phyloP scores from a whole-genome alignment of 306 rosid species.

The Cucurbita moschata region DNA sequence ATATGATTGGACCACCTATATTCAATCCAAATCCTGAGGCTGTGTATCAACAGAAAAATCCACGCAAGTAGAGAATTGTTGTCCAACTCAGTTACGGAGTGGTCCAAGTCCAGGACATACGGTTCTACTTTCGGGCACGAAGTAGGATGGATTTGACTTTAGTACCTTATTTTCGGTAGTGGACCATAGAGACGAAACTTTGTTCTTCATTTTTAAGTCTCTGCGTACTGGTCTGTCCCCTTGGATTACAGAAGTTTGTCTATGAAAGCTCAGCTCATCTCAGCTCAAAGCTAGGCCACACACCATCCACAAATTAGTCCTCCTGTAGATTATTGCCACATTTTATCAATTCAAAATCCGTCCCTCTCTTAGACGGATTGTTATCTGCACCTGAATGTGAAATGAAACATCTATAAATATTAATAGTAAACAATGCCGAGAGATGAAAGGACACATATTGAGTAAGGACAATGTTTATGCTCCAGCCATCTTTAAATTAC shows the following conservation, averaged over 20 bases:
- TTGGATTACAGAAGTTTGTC: not conserved
- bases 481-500: not conserved
- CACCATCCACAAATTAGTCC: not conserved
- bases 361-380: not conserved
- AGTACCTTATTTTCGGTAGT: not conserved
- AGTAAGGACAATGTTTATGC: too few species aligned
- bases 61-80: not conserved
- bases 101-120: slow-evolving; percentile 8
- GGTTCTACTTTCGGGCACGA: slow-evolving; percentile 9
- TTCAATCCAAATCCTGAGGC: slow-evolving; percentile 1
- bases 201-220: slow-evolving; percentile 2
- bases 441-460: not conserved
- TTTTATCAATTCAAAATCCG: not conserved
- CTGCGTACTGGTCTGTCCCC: slow-evolving; percentile 1
- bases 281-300: not conserved
- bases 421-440: not conserved
- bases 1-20: too few species aligned
- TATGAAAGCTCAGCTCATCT: slow-evolving; percentile 1
- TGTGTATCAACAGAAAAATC: slow-evolving; percentile 2
- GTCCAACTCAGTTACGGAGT: not conserved
- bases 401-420: slow-evolving; percentile 8
- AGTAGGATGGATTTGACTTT: not conserved
- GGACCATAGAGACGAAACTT: slow-evolving; percentile 2
- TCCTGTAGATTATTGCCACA: slow-evolving; percentile 2
- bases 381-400: not conserved